phyloP scores from a whole-genome alignment of 2,329 filamentous ascomycete species.

The Dryadomyces quercivorus region DNA sequence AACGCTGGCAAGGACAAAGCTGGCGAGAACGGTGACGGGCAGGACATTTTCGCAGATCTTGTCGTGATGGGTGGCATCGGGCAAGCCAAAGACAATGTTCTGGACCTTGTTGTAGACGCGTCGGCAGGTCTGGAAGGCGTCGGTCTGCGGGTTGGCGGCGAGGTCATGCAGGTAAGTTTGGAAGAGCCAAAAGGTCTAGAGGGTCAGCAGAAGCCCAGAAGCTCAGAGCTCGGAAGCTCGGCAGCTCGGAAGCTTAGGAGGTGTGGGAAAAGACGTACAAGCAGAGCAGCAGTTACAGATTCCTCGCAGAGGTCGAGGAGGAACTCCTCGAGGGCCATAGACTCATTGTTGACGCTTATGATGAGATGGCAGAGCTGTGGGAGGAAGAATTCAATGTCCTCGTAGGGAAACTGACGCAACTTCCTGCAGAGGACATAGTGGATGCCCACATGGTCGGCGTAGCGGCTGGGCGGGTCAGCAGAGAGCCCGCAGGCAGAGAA shows the following conservation, averaged over 20 bases:
- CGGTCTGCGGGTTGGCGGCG: conserved; percentile 59
- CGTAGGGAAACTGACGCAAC: conserved; percentile 78
- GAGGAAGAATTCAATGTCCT: conserved; percentile 87
- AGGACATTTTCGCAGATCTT: conserved; percentile 73
- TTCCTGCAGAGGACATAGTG: conserved; percentile 84
- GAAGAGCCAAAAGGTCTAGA: conserved; percentile 79
- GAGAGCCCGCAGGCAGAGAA: neutral
- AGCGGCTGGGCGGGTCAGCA: conserved; percentile 43
- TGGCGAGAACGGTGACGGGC: conserved; percentile 69
- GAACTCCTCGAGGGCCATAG: conserved; percentile 83
- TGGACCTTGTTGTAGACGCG: conserved; percentile 82
- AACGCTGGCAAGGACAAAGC: conserved; percentile 65
- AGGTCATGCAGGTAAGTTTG: conserved; percentile 81
- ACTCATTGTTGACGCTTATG: conserved; percentile 82
- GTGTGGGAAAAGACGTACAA: conserved; percentile 45
- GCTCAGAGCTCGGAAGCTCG: too few relatives aligned
- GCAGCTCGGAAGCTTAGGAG: neutral
- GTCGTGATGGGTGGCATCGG: conserved; percentile 55
- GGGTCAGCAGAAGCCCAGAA: conserved; percentile 10
- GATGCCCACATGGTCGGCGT: conserved; percentile 81
- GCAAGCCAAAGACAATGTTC: conserved; percentile 71
- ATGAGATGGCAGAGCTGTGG: conserved; percentile 79
- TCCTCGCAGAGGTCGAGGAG: conserved; percentile 77
- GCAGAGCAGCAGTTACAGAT: conserved; percentile 69
- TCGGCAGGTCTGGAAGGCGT: conserved; percentile 70